These are phyloP conservation scores for Fusarium keratoplasticum DNA, from an alignment of 2,329 filamentous ascomycete genomes.

Conservation along the genomic window DNA sequence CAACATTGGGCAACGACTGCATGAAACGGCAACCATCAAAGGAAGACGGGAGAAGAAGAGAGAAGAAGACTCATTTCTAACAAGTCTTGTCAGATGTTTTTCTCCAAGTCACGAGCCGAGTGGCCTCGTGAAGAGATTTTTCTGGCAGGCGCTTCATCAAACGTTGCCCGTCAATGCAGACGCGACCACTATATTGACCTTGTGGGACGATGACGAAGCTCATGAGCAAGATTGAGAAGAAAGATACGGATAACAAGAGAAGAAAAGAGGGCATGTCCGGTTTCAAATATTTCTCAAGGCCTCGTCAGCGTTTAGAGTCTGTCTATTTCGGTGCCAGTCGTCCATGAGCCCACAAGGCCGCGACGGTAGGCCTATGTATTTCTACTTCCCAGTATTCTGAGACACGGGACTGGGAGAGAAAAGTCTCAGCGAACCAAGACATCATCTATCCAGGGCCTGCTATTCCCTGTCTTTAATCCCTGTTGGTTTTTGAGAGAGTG, in stretches of 20 bases:
- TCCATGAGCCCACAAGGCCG: constrained; percentile 26
- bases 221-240: not conserved
- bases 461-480: constrained; percentile 7
- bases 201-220: constrained; percentile 31
- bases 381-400: not conserved
- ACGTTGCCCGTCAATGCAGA: constrained; percentile 30
- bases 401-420: not conserved
- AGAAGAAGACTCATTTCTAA: not conserved
- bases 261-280: constrained; percentile 2
- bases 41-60: not conserved
- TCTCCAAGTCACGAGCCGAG: not conserved
- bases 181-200: constrained; percentile 24
- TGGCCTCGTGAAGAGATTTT: not conserved
- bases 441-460: constrained; percentile 1
- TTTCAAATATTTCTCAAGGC: constrained; percentile 19
- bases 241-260: not conserved
- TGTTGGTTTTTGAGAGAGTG: constrained; percentile 11
- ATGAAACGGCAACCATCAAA: not conserved
- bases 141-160: constrained; percentile 30
- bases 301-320: not conserved
- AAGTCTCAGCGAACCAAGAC: constrained; percentile 10
- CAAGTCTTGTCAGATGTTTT: not conserved
- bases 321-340: constrained; percentile 11
- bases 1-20: not conserved
- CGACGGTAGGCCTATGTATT: constrained; percentile 23